A percentile compares a stretch with the other conserved stretches of the same genome.
Conservation (phyloP, 306 rosid genomes). For the Fragaria iinumae region DNA sequence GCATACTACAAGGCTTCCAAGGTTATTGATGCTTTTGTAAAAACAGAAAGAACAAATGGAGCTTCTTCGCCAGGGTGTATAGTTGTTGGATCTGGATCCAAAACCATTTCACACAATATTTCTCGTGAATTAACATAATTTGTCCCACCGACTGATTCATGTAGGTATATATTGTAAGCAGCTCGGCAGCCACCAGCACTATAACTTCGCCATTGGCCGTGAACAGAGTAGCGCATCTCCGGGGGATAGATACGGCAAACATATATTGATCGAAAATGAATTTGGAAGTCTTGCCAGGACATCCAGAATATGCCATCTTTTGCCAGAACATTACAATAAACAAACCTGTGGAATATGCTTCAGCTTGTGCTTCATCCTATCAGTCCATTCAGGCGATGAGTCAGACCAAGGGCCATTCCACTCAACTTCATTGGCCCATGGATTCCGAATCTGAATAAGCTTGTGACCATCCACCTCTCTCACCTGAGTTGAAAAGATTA, state of each 20-base stretch:
- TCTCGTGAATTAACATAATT: conserved; percentile 96
- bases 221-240: conserved; percentile 95
- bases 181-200: conserved; percentile 99
- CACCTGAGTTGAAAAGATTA: conserved; percentile 46
- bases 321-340: conserved; percentile 40
- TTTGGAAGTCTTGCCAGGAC: conserved; percentile 99
- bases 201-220: conserved; percentile 96
- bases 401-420: conserved; percentile 99
- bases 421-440: conserved; percentile 99
- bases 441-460: conserved; percentile 97
- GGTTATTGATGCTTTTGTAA: conserved; percentile 91
- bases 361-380: conserved; percentile 95
- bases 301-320: conserved; percentile 99
- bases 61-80: conserved; percentile 99
- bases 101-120: conserved; percentile 98
- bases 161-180: conserved; percentile 87
- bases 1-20: conserved; percentile 56
- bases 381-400: conserved; percentile 91
- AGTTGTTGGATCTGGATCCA: conserved; percentile 98
- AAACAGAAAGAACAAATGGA: conserved; percentile 96
- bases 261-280: conserved; percentile 96
- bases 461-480: conserved; percentile 97
- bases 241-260: conserved; percentile 92
- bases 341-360: conserved; percentile 90
- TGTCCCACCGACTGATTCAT: conserved; percentile 97